Percentiles rank a stretch among this genome's conserved stretches.
Evolutionary conservation across 2,329 filamentous ascomycete genomes (phyloP).

Genomic region (Ceratocystis destructans): DNA sequence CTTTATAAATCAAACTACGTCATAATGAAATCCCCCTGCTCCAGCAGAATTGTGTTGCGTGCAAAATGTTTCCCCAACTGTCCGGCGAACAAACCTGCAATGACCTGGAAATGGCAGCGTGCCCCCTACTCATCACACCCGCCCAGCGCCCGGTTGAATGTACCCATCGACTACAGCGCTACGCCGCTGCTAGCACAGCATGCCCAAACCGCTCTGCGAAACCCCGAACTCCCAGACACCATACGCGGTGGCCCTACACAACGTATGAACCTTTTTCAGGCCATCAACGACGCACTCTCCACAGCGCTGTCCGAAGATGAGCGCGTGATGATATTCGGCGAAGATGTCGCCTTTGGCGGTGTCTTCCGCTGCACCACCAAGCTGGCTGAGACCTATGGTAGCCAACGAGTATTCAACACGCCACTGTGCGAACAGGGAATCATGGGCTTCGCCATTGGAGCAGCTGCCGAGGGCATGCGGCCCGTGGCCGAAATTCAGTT

Average conservation of each 20-base stretch:
- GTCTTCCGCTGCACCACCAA: slow-evolving; percentile 94
- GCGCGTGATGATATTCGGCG: slow-evolving; percentile 79
- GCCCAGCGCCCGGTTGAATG: slow-evolving; percentile 56
- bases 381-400: slow-evolving; percentile 73
- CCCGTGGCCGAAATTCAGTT: slow-evolving; percentile 93
- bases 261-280: slow-evolving; percentile 85
- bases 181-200: slow-evolving; percentile 72
- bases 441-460: slow-evolving; percentile 81
- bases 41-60: neutral
- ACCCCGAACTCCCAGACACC: slow-evolving; percentile 55
- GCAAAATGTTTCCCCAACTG: neutral
- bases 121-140: slow-evolving; percentile 41
- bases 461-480: slow-evolving; percentile 80
- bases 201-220: slow-evolving; percentile 54
- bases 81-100: neutral
- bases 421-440: slow-evolving; percentile 90
- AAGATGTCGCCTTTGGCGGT: slow-evolving; percentile 93
- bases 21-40: neutral
- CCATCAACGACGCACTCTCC: slow-evolving; percentile 79
- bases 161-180: slow-evolving; percentile 73
- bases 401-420: slow-evolving; percentile 88
- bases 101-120: slow-evolving; percentile 8
- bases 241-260: slow-evolving; percentile 58
- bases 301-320: slow-evolving; percentile 74
- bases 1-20: neutral